Percentiles rank a stretch among this genome's conserved stretches.
These are phyloP conservation scores for Pseudogymnoascus pannorum DNA, from an alignment of 2,329 filamentous ascomycete species.

Conservation along the genomic window DNA sequence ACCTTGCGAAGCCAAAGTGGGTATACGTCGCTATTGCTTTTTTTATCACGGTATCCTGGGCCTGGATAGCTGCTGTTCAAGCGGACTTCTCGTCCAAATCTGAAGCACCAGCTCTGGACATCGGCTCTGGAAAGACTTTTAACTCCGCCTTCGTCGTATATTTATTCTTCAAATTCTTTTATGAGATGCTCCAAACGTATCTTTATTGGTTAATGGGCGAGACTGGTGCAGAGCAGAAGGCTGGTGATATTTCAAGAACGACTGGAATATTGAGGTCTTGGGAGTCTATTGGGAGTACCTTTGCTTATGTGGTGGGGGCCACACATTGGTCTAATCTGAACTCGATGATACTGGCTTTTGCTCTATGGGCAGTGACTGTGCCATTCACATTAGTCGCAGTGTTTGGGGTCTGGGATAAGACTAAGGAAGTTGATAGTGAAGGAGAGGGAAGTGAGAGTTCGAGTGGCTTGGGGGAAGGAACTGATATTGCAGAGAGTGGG, in stretches of 20 bases:
- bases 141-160: slow-evolving; percentile 11
- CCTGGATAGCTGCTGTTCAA: not conserved
- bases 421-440: not conserved
- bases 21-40: not conserved
- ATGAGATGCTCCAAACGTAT: slow-evolving; percentile 21
- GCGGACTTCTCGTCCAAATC: slow-evolving; percentile 10
- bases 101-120: not conserved
- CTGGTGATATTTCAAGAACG: slow-evolving; percentile 28
- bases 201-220: slow-evolving; percentile 24
- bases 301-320: slow-evolving; percentile 28
- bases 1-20: not conserved
- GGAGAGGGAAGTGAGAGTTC: not conserved
- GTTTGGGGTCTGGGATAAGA: not conserved
- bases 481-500: not conserved
- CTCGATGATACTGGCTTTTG: slow-evolving; percentile 28
- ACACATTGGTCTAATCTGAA: slow-evolving; percentile 27
- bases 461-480: not conserved
- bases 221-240: slow-evolving; percentile 23
- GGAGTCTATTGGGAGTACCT: slow-evolving; percentile 29
- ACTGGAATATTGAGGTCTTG: slow-evolving; percentile 29
- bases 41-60: not conserved
- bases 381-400: not conserved
- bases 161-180: slow-evolving; percentile 23
- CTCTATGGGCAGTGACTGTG: slow-evolving; percentile 26
- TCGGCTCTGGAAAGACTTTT: not conserved